phyloP scores from a whole-genome alignment of 2,329 filamentous ascomycete genomes.

The Atkinsonella hypoxylon region DNA sequence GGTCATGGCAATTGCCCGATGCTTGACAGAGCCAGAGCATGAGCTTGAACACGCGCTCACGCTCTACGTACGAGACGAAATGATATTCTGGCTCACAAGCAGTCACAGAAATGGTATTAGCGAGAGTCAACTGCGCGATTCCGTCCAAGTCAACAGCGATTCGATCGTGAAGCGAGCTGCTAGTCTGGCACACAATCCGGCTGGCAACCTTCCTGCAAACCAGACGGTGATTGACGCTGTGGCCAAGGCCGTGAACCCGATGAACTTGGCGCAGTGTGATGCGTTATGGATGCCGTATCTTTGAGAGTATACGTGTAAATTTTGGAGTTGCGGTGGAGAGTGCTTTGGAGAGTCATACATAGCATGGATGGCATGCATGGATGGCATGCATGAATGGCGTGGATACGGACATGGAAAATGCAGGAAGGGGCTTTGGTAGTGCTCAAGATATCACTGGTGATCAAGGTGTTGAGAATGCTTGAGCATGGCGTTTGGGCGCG shows the following conservation, averaged over 20 bases:
- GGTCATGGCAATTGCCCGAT: slow-evolving; percentile 92
- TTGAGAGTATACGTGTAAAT: background rate
- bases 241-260: slow-evolving; percentile 83
- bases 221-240: slow-evolving; percentile 95
- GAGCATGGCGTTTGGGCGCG: slow-evolving; percentile 9
- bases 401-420: background rate
- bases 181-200: slow-evolving; percentile 66
- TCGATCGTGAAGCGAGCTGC: slow-evolving; percentile 84
- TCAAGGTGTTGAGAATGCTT: slow-evolving; percentile 1
- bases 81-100: slow-evolving; percentile 91
- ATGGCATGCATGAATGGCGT: background rate
- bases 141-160: slow-evolving; percentile 77
- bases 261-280: slow-evolving; percentile 79
- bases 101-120: slow-evolving; percentile 46
- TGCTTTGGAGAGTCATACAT: background rate
- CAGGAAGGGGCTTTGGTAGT: background rate
- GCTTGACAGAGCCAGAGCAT: slow-evolving; percentile 75
- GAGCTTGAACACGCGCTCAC: slow-evolving; percentile 93
- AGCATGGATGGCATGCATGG: background rate
- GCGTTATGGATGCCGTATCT: slow-evolving; percentile 96
- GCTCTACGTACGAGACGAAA: slow-evolving; percentile 93
- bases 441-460: background rate
- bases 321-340: too few species aligned
- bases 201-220: slow-evolving; percentile 79
- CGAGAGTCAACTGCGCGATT: slow-evolving; percentile 61